Evolutionary conservation across 495 filamentous ascomycete genomes (phyloP), one percentile per base, ranked within the genome.

Genomic region (Penicillium ochrochloron): DNA sequence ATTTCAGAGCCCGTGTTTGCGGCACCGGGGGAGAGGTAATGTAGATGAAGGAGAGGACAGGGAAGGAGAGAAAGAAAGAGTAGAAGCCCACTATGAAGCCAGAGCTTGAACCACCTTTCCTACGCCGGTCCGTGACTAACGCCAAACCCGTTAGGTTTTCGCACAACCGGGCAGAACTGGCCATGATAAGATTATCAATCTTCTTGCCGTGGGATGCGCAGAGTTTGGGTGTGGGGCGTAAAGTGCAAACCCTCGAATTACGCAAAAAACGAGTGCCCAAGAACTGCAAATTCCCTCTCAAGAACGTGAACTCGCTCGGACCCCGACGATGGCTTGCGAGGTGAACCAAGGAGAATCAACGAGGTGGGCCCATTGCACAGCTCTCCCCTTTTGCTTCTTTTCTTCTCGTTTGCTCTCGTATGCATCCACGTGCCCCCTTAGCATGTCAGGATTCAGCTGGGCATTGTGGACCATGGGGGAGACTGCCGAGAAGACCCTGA

Each of bases 141-240:
- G 51, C 21, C 23, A 54, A 15, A 14, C 42, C 42, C 59, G 54
- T 44, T 57, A 46, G 59, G 46, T 42, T 57, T 56, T 33, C 34
- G 56, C 56, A 44, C 33, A 33, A 57, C 19, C 46, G 53, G 48
- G 57, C 55, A 48, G 54, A 56, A 37, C 27, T 39, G 53, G 53
- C 53, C 34, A 50, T 55, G 67, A 66, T 66, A 70, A 66, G 67
- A 64, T 70, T 67, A 70, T 70, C 64, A 50, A 70, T 70, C 67
- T 70, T 70, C 67, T 70, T 42, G 60, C 39, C 57, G 44, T 52
- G 15, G 19, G 19, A 41, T n/a, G 33, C 42, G 27, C 31, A 48
- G 42, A 34, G 33, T 31, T 52, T 27, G 50, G 9, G n/a, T 19
- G 25, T 41, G 59, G 59, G 46, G 35, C 54, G 62, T 48, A 41